Evolutionary conservation across 805 yeast species (phyloP), one percentile per base, ranked within the genome.

Genomic region (Danielia oregonensis): DNA sequence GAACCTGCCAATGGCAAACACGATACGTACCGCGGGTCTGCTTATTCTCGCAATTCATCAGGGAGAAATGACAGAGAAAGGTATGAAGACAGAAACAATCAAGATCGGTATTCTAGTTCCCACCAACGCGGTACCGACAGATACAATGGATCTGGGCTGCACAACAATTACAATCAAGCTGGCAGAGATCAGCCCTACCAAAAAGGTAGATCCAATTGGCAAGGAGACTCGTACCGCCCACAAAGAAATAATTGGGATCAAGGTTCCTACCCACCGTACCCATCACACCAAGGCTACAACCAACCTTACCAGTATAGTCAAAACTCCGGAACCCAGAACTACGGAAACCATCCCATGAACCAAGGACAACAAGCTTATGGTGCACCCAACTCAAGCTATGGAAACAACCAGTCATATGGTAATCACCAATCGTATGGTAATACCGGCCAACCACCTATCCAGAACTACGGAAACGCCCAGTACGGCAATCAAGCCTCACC

Each of bases 1-100:
- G 15, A 36, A 18, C 29, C 28, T 21, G 37, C n/a, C n/a, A n/a
- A n/a, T n/a, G n/a, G n/a, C n/a, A n/a, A n/a, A n/a, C n/a, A n/a
- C 29, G 19, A 22, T 5, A 17, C 13, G n/a, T 17, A 29, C 30
- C 18, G 21, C 18, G 14, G 30, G 18, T 8, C 30, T 13, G 17
- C 33, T n/a, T 30, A 42, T 27, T 17, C 32, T 16, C 32, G 16
- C 16, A n/a, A n/a, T n/a, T n/a, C n/a, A n/a, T n/a, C n/a, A n/a
- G n/a, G n/a, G n/a, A n/a, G n/a, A n/a, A n/a, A n/a, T n/a, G n/a
- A n/a, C n/a, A n/a, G n/a, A n/a, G n/a, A n/a, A n/a, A n/a, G n/a
- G n/a, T n/a, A n/a, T n/a, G n/a, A n/a, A n/a, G n/a, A n/a, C n/a
- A n/a, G n/a, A n/a, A n/a, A n/a, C n/a, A n/a, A n/a, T n/a, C n/a